These are phyloP conservation scores for Echium plantagineum DNA, from an alignment of 257 asterid species.

Conservation along the genomic window DNA sequence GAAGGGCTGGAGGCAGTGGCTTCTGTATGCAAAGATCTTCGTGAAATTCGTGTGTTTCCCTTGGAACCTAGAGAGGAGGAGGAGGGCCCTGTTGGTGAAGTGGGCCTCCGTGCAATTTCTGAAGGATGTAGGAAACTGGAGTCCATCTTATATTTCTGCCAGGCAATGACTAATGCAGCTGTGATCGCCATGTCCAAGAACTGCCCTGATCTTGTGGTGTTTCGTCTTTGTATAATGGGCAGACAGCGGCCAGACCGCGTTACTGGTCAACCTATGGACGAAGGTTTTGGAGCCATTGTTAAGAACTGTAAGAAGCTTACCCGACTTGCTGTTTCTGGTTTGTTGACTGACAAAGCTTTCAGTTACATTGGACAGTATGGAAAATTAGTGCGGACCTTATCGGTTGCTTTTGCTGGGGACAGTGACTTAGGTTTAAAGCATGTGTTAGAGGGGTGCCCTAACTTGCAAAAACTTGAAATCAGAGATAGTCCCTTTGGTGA, in stretches of 20 bases:
- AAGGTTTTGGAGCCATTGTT: conserved; percentile 51
- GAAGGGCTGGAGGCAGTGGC: conserved; percentile 53
- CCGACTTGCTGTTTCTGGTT: conserved; percentile 40
- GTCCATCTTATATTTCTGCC: conserved; percentile 42
- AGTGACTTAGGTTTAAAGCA: conserved; percentile 33
- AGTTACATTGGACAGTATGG: conserved; percentile 38
- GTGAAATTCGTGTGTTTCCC: conserved; percentile 50
- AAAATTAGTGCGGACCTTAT: conserved; percentile 35
- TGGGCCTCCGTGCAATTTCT: conserved; percentile 40
- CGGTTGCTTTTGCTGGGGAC: conserved; percentile 46
- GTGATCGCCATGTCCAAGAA: conserved; percentile 41
- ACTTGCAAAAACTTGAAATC: conserved; percentile 41
- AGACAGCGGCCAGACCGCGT: conserved; percentile 32
- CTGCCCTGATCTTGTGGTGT: conserved; percentile 38
- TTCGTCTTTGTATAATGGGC: conserved; percentile 49
- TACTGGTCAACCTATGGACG: conserved; percentile 48
- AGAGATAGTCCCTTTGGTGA: conserved; percentile 55
- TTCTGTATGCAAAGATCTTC: conserved; percentile 38
- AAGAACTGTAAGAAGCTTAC: conserved; percentile 50
- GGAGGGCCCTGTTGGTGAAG: conserved; percentile 41
- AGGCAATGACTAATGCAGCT: conserved; percentile 46
- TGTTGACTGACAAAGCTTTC: conserved; percentile 38
- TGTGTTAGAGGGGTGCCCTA: conserved; percentile 43
- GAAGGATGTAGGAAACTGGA: conserved; percentile 46
- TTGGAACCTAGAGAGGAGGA: conserved; percentile 29